Evolutionary conservation across 305 asterid species (phyloP).

Genomic region (Fraxinus ornus): DNA sequence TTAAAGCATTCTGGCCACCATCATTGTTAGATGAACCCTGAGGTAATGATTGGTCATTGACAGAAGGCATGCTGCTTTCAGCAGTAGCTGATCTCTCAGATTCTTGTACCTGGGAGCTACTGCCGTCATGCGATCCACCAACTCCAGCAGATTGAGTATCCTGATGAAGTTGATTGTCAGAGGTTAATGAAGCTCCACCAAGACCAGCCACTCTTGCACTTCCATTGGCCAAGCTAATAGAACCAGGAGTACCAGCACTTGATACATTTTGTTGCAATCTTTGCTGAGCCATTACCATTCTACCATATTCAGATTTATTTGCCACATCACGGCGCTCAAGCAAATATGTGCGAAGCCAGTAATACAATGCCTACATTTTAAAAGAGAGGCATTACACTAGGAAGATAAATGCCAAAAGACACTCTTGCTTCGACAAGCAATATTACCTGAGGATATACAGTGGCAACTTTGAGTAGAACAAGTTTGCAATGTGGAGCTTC

Average conservation of each 20-base stretch:
- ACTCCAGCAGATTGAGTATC: constrained; percentile 73
- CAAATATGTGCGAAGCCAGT: constrained; percentile 98
- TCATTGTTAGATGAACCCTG: constrained; percentile 67
- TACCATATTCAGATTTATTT: constrained; percentile 87
- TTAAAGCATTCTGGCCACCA: constrained; percentile 70
- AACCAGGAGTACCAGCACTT: constrained; percentile 56
- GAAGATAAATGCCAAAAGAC: constrained; percentile 13
- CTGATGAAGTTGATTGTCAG: constrained; percentile 81
- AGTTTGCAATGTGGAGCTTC: constrained; percentile 98
- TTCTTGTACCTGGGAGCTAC: constrained; percentile 78
- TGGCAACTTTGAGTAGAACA: constrained; percentile 87
- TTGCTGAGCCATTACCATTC: constrained; percentile 98
- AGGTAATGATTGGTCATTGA: constrained; percentile 68
- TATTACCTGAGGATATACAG: constrained; percentile 90
- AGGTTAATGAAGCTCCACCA: constrained; percentile 61
- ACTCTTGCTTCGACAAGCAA: constrained; percentile 15
- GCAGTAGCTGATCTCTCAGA: constrained; percentile 69
- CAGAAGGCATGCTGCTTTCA: constrained; percentile 71
- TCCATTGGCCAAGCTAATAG: constrained; percentile 69
- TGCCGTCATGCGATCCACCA: constrained; percentile 76
- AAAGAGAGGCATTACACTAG: constrained; percentile 22
- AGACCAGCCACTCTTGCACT: constrained; percentile 64
- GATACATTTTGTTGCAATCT: constrained; percentile 91
- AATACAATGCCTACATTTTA: constrained; percentile 79
- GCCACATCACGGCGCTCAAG: constrained; percentile 99